These are phyloP conservation scores for Stemphylium beticola DNA, from an alignment of 2,329 filamentous ascomycete genomes.

Conservation along the genomic window DNA sequence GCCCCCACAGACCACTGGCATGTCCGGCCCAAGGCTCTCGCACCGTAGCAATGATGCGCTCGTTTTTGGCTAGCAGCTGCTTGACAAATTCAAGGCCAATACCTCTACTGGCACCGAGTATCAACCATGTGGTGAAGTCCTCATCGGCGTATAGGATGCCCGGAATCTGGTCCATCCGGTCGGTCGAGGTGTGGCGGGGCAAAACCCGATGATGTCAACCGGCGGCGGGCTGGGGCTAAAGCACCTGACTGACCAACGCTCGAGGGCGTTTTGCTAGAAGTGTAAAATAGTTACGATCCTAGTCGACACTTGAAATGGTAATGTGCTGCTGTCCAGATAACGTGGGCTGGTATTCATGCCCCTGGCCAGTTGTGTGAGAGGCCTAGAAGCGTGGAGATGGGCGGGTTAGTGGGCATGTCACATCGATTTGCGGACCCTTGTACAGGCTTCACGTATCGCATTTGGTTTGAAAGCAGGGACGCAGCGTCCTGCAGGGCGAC, in stretches of 20 bases:
- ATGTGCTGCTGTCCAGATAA: constrained; percentile 14
- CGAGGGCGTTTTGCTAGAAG: not conserved
- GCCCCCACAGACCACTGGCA: constrained; percentile 50
- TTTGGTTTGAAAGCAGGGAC: constrained; percentile 15
- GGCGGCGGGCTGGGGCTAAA: constrained; percentile 1
- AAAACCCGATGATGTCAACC: constrained; percentile 20
- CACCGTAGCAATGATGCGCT: constrained; percentile 60
- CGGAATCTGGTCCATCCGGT: constrained; percentile 52
- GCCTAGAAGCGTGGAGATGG: constrained; percentile 7
- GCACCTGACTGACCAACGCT: constrained; percentile 1
- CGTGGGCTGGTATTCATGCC: constrained; percentile 10
- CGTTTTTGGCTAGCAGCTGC: constrained; percentile 55
- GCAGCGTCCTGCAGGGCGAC: constrained; percentile 10
- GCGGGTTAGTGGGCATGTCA: constrained; percentile 18
- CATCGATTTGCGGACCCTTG: constrained; percentile 16
- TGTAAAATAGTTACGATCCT: not conserved
- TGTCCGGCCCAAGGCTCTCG: constrained; percentile 51
- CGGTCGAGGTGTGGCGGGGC: constrained; percentile 21
- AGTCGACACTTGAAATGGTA: constrained; percentile 6
- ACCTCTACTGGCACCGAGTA: constrained; percentile 56
- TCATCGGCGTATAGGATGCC: constrained; percentile 51
- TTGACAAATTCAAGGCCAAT: constrained; percentile 61
- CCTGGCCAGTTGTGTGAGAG: constrained; percentile 2
- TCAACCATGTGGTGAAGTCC: constrained; percentile 54
- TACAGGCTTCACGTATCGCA: constrained; percentile 7